Base-by-base conservation (phyloP, 129 eudicot species). In the Glebionis coronaria region DNA sequence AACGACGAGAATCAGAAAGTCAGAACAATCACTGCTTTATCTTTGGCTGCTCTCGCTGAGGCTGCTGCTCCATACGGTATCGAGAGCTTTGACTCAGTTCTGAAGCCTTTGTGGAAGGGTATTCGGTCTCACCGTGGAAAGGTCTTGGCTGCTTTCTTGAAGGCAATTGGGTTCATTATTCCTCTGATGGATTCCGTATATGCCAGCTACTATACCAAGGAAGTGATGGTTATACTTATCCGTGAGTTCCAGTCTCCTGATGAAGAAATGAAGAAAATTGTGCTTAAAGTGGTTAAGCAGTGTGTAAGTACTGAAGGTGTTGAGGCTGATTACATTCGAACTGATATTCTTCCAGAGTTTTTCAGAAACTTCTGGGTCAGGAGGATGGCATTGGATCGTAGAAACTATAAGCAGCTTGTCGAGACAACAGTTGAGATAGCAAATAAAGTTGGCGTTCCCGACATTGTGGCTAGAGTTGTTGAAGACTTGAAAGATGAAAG, bases 271-370 rank as follows among this genome's bases (percentile, higher is more conserved):
- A 93, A 93, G 79, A 93, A 93, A 69, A 93, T 93, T 65, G 99
- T 93, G 61, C 68, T 86, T 21, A 93, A 93, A 58, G 99, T 93
- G 73, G 99, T 93, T 69, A 93, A 93, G 79, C 99, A 93, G 82
- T 93, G 99, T 69, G 99, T 93, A 73, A 83, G 99, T 63, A 93
- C 99, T 0, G 97, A 93, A 68, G 99, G 99, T 60, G 97, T 93
- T 49, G 97, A 93, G 78, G 77, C 95, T n/a, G 97, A 89, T 65
- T 93, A 93, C 72, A 93, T 93, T 42, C 80, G 97, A 54, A 83
- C 72, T 31, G 97, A 93, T 71, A 89, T 93, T 29, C 92, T 93
- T 53, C 97, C 97, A 2, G 99, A 93, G 63, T 93, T 93, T 61
- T 93, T 93, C 80, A 76, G 84, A 28, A 84, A 93, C 83, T 93